Evolutionary conservation across 495 filamentous ascomycete species (phyloP), one percentile per base, ranked within the genome.

Genomic region (Xylaria palmicola): DNA sequence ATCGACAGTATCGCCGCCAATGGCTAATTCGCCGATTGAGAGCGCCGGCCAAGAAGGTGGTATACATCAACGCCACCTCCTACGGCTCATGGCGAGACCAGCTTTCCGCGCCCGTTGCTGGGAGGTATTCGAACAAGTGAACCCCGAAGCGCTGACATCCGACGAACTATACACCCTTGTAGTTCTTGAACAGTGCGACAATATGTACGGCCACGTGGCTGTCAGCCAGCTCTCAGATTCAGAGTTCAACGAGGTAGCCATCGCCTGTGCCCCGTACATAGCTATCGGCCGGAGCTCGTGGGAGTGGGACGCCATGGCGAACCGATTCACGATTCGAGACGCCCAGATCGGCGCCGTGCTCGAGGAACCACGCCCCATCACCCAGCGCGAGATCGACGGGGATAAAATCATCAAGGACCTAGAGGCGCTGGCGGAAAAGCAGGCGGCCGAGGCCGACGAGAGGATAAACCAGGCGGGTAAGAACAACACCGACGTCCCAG

Each of bases 361-460:
- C 20, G 0, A 19, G 6, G 55, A 67, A n/a, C 44, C 67, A 13
- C 29, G 8, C 2, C 49, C 62, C 22, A 0, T 22, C 1, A 29
- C 32, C 6, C 44, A 60, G 13, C 48, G 37, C n/a, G 37, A 36
- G 27, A 57, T 64, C 20, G 54, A 67, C 29, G 59, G 30, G 7
- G 24, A 26, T 3, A 4, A 40, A 1, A 9, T 56, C 29, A 12
- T 68, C 29, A 8, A 12, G 0, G 62, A 32, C 12, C 55, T 65
- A 13, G 41, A 68, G 2, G 54, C 50, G 26, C 10, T 53, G 9
- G n/a, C n/a, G n/a, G n/a, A n/a, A n/a, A n/a, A n/a, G n/a, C n/a
- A n/a, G n/a, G n/a, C n/a, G n/a, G n/a, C n/a, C n/a, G n/a, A n/a
- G n/a, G n/a, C n/a, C n/a, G n/a, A n/a, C n/a, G n/a, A n/a, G n/a